These are phyloP conservation scores for Leccinellum luteum DNA, from an alignment of 768 basidiomycete species.

Conservation along the genomic window DNA sequence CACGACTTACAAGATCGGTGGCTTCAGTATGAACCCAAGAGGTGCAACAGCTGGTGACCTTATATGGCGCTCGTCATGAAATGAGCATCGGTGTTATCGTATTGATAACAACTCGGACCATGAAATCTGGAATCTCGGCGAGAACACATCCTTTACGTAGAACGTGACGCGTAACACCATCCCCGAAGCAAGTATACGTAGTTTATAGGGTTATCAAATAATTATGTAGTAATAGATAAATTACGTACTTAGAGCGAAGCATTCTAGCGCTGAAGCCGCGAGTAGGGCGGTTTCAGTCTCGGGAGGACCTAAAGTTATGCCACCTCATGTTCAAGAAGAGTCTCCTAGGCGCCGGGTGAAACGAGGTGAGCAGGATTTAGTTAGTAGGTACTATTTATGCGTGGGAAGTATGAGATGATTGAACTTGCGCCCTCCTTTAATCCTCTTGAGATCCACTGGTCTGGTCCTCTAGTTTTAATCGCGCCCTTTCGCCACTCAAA, in stretches of 20 bases:
- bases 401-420: background rate
- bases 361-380: too few species aligned
- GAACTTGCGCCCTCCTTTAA: background rate
- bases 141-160: background rate
- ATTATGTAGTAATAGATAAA: too few species aligned
- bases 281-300: too few species aligned
- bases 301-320: background rate
- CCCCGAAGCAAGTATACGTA: background rate
- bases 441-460: too few species aligned
- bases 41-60: background rate
- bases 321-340: background rate
- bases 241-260: too few species aligned
- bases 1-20: background rate
- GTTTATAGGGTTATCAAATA: background rate
- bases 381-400: background rate
- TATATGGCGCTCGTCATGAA: background rate
- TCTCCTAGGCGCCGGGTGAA: too few species aligned
- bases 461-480: background rate
- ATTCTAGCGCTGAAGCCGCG: background rate
- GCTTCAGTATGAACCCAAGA: background rate
- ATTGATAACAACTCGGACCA: background rate
- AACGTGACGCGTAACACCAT: background rate
- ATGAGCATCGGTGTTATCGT: background rate
- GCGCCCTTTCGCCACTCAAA: too few species aligned
- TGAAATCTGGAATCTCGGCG: background rate